Conservation (phyloP, 1,284 basidiomycete genomes). For the Pseudomicrostroma phylloplanum region DNA sequence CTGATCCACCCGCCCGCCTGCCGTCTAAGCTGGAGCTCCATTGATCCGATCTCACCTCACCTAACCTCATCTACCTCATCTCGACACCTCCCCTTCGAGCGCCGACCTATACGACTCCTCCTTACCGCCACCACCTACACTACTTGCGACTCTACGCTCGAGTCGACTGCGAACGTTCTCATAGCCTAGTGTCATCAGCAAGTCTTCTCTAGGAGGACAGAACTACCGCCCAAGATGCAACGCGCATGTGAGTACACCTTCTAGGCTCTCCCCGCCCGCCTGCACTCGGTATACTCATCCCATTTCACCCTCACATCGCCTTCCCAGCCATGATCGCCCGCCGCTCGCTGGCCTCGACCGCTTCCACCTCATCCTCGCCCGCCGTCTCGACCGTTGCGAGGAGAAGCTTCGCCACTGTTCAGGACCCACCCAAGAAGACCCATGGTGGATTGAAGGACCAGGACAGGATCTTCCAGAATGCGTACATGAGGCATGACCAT, state of each 20-base stretch:
- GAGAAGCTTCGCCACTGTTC: constrained; percentile 41
- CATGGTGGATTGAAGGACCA: constrained; percentile 47
- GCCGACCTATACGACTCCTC: no score
- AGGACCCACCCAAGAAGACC: constrained; percentile 42
- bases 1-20: no score
- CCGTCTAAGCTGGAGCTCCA: no score
- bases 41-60: no score
- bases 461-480: constrained; percentile 51
- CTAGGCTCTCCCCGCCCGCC: background rate
- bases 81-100: no score
- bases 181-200: background rate
- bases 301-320: background rate
- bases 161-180: no score
- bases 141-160: no score
- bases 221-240: no score
- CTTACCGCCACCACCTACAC: no score
- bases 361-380: background rate
- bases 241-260: no score
- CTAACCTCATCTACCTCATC: no score
- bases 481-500: constrained; percentile 49
- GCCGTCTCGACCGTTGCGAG: background rate
- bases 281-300: background rate
- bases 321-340: background rate
- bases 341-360: background rate
- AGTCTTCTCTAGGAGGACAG: background rate